These are phyloP conservation scores for Pyrus hybrid DNA, from an alignment of 331 rosid species.

Conservation along the genomic window DNA sequence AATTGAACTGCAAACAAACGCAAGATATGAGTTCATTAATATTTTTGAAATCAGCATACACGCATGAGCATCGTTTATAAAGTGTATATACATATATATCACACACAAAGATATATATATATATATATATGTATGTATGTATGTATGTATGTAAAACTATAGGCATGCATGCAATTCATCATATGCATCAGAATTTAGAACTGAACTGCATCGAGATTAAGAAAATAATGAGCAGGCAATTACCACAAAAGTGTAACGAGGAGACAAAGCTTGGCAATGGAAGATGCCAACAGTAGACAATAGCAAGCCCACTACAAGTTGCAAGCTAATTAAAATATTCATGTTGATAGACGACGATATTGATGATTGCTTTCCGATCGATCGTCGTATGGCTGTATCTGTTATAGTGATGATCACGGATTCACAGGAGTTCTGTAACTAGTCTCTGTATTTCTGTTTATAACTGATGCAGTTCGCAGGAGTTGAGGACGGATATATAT, in stretches of 20 bases:
- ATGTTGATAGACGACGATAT: background rate
- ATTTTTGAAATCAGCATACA: background rate
- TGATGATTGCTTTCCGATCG: background rate
- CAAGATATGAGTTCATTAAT: too few relatives aligned
- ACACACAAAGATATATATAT: background rate
- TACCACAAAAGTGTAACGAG: conserved; percentile 18
- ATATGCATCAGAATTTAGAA: background rate
- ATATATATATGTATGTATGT: too few relatives aligned
- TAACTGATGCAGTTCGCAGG: background rate
- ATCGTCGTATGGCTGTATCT: too few relatives aligned
- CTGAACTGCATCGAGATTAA: background rate
- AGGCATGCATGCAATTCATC: background rate
- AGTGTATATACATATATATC: background rate
- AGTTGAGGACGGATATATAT: background rate
- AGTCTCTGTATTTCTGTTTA: too few relatives aligned
- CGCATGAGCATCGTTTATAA: background rate
- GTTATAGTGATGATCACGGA: too few relatives aligned
- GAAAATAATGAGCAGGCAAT: background rate
- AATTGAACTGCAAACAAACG: too few relatives aligned
- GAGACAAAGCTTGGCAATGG: conserved; percentile 13
- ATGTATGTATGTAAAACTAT: too few relatives aligned
- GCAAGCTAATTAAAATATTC: background rate
- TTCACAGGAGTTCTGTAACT: too few relatives aligned
- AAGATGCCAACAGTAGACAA: background rate
- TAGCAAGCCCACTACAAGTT: background rate